These are phyloP conservation scores for Teunomyces barrocoloradensis DNA, from an alignment of 805 yeast genomes.

Conservation along the genomic window DNA sequence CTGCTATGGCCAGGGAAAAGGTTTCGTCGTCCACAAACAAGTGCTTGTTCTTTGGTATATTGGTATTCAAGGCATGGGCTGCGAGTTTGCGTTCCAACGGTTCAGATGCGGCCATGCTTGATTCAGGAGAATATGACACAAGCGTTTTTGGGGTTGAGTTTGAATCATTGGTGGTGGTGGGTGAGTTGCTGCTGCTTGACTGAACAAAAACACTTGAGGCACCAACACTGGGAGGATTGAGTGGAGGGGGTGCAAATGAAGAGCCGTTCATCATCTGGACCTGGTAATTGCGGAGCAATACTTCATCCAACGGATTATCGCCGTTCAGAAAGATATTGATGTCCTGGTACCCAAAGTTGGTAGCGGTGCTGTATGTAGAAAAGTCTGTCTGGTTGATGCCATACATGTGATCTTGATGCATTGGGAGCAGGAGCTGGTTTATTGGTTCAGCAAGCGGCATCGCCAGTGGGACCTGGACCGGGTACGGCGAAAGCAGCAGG, in stretches of 20 bases:
- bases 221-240: not conserved
- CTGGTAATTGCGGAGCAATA: conserved; percentile 18
- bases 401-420: not conserved
- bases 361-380: not conserved
- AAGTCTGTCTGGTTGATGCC: conserved; percentile 1
- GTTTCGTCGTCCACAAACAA: conserved; percentile 36
- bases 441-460: not conserved
- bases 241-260: not conserved
- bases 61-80: conserved; percentile 21
- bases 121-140: conserved; percentile 5
- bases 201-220: not conserved
- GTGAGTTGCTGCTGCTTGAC: conserved; percentile 26
- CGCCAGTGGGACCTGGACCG: not conserved
- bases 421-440: not conserved
- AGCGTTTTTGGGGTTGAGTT: conserved; percentile 14
- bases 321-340: conserved; percentile 35
- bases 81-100: conserved; percentile 13
- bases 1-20: conserved; percentile 31
- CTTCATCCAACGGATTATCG: conserved; percentile 40
- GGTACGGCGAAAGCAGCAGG: not conserved
- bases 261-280: not conserved
- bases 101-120: not conserved
- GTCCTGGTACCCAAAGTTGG: conserved; percentile 30
- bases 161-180: conserved; percentile 28
- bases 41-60: conserved; percentile 30